Base-by-base conservation (phyloP, 1,139 yeast genomes). In the Suhomyces ambrosiae region DNA sequence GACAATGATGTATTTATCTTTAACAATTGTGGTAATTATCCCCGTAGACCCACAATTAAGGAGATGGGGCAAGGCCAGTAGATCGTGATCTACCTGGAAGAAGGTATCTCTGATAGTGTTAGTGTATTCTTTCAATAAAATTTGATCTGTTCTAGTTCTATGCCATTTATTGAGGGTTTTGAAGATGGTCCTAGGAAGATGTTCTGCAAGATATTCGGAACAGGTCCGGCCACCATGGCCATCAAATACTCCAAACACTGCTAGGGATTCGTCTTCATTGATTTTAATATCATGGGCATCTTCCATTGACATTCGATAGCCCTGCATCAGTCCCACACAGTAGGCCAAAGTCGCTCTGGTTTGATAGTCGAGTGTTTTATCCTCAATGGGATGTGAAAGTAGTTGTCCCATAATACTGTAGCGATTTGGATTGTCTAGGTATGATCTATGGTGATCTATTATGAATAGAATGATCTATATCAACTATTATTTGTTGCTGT, bases 141-240 rank as follows among this genome's bases (percentile, higher is more conserved):
- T 7, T 27, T 24, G 8, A 27, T 23, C 7, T 22, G 34, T 7
- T 4, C 9, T 3, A 13, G 10, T 16, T 33, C 38, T 11, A 8
- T 33, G 37, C 24, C 50, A 32, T n/a, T 37, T 33, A 46, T 56
- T 58, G 24, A 74, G 44, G 11, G 51, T 49, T 18, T 54, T 52
- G 42, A 71, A 58, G 9, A 76, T 57, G 15, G 50, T 44, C 18
- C 53, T 51, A 2, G 72, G 69, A 11, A 80, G 62, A 18, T 59
- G 60, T n/a, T 69, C 69, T 28, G 80, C 68, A 3, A 84, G 63
- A 48, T 65, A 76, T 29, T 71, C 71, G 1, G 90, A 80, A 26
- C 86, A 73, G 22, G 71, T 70, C 11, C 73, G 68, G 13, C 90
- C 90, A 2, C 94, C 94, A 56, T 85, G 94, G 3, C 94, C 94